These are phyloP conservation scores for Xylaria sp. DNA, from an alignment of 2,329 filamentous ascomycete species.

Conservation along the genomic window DNA sequence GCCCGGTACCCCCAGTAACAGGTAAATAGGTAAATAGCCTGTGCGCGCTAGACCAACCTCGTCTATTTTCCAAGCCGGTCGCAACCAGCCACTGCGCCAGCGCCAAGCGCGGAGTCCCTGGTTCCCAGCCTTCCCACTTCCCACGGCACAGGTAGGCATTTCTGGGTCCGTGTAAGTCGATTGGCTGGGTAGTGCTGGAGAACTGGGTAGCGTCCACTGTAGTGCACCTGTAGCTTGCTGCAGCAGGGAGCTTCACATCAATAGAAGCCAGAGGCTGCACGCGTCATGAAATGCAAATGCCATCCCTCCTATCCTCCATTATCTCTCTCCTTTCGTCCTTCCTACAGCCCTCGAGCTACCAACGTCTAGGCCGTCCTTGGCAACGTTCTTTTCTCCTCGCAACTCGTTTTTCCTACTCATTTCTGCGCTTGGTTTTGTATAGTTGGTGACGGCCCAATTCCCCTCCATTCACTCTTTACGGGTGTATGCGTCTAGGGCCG, in stretches of 20 bases:
- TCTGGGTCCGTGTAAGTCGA: constrained; percentile 16
- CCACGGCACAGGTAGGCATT: not conserved
- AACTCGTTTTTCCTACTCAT: not conserved
- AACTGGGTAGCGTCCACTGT: not conserved
- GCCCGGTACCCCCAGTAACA: constrained; percentile 20
- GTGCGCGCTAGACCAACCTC: constrained; percentile 37
- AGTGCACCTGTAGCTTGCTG: not conserved
- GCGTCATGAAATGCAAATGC: constrained; percentile 32
- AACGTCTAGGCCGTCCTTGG: constrained; percentile 7
- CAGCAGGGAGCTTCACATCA: constrained; percentile 31
- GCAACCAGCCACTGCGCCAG: constrained; percentile 33
- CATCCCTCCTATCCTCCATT: constrained; percentile 4
- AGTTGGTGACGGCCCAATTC: not conserved
- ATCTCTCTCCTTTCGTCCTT: constrained; percentile 7
- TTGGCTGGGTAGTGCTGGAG: constrained; percentile 29
- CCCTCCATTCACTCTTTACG: constrained; percentile 15
- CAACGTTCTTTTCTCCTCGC: constrained; percentile 6
- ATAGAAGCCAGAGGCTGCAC: constrained; percentile 12
- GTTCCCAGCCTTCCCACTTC: constrained; percentile 19
- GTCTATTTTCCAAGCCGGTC: constrained; percentile 30
- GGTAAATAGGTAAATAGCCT: constrained; percentile 1
- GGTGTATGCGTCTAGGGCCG: not conserved
- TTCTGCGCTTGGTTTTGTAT: constrained; percentile 19
- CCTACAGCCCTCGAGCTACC: constrained; percentile 17
- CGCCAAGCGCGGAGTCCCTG: constrained; percentile 1